phyloP scores from a whole-genome alignment of 192 early-diverging fungal genomes.

The Lobosporangium transversale region DNA sequence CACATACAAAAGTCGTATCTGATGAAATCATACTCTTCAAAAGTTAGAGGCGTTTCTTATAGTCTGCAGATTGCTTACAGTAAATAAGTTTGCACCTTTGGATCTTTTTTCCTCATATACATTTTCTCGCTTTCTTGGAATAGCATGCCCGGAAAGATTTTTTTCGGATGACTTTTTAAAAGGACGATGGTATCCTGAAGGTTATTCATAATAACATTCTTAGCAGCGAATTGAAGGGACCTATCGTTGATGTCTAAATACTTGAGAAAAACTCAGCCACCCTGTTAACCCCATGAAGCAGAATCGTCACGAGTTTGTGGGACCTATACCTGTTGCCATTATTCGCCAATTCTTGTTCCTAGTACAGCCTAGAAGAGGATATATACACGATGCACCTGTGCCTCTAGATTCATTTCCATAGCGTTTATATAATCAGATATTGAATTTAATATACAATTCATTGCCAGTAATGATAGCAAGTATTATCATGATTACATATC shows the following conservation, averaged over 20 bases:
- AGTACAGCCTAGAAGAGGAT: slow-evolving; percentile 81
- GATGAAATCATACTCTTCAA: too few species aligned
- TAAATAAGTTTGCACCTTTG: too few species aligned
- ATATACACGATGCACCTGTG: slow-evolving; percentile 91
- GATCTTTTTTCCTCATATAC: too few species aligned
- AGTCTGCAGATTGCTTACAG: too few species aligned
- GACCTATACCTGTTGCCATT: slow-evolving; percentile 72
- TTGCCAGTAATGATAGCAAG: too few species aligned
- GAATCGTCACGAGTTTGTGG: too few species aligned
- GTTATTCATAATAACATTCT: slow-evolving; percentile 74
- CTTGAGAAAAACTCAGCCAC: too few species aligned
- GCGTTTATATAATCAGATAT: too few species aligned
- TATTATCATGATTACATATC: slow-evolving; percentile 82
- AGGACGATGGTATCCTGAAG: slow-evolving; percentile 68
- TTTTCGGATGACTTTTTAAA: slow-evolving; percentile 51
- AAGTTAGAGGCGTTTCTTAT: too few species aligned
- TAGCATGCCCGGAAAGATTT: slow-evolving; percentile 12
- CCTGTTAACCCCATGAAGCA: too few species aligned
- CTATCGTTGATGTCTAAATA: slow-evolving; percentile 74
- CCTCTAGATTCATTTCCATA: too few species aligned
- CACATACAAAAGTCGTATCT: slow-evolving; percentile 84
- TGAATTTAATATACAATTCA: too few species aligned
- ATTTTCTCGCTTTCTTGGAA: slow-evolving; percentile 3
- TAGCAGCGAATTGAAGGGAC: slow-evolving; percentile 67
- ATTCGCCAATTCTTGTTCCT: slow-evolving; percentile 71